Evolutionary conservation across 2,329 filamentous ascomycete genomes (phyloP).

Genomic region (Neophaeococcomyces mojaviensis): DNA sequence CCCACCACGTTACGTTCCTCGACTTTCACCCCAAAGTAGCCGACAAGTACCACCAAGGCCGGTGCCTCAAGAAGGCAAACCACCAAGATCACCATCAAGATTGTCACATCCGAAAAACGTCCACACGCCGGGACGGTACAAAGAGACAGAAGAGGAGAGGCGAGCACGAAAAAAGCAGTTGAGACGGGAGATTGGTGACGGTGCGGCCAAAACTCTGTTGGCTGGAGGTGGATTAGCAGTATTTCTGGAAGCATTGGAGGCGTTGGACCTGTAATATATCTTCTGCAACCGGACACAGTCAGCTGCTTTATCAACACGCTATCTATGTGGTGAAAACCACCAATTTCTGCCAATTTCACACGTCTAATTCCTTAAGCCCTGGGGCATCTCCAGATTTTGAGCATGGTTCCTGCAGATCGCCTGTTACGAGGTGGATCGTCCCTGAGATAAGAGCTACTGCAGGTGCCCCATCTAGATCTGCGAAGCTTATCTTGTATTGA

Average conservation of each 20-base stretch:
- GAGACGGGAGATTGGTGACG: constrained; percentile 27
- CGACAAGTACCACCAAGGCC: constrained; percentile 11
- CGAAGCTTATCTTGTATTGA: too few species aligned
- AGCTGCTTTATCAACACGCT: too few species aligned
- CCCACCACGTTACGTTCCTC: constrained; percentile 3
- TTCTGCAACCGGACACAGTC: too few species aligned
- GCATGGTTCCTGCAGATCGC: too few species aligned
- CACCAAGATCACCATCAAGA: constrained; percentile 18
- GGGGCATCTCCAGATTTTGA: too few species aligned
- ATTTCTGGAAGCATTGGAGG: constrained; percentile 34
- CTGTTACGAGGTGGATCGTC: too few species aligned
- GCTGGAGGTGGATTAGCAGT: constrained; percentile 33
- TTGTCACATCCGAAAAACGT: constrained; percentile 7
- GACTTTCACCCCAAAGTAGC: background rate
- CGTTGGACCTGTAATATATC: constrained; percentile 22
- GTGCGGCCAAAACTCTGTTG: constrained; percentile 29
- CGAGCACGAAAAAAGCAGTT: constrained; percentile 16
- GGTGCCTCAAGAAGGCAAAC: constrained; percentile 21
- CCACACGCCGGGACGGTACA: constrained; percentile 6
- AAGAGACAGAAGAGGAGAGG: constrained; percentile 12
- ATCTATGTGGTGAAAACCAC: too few species aligned
- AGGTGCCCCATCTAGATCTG: too few species aligned
- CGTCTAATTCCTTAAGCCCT: too few species aligned
- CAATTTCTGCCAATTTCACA: too few species aligned
- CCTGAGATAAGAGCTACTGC: too few species aligned